Evolutionary conservation across 768 basidiomycete species (phyloP), one percentile per base, ranked within the genome.

Genomic region (Collybia sp.): DNA sequence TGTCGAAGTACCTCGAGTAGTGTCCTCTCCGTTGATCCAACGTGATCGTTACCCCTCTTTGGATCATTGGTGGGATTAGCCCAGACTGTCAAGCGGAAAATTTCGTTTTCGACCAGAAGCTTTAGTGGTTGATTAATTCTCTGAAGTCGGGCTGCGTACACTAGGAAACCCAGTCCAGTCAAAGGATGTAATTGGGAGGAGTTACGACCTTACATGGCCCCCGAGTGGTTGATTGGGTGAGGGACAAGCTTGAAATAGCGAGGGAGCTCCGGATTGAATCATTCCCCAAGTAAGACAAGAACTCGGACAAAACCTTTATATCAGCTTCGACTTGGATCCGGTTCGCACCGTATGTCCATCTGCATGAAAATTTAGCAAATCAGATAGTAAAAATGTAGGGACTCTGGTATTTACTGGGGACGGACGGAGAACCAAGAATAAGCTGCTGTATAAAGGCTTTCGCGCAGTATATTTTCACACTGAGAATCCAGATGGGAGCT

Each of bases 341-440:
- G 63, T 91, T 91, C 18, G 90, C 88, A n/a, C 95, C 96, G 60
- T 84, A 96, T 3, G 94, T 86, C 94, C 95, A 98, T 56, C 94
- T 97, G 55, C 1, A 17, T 44, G 31, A 8, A 8, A 25, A 25
- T 4, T 25, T 25, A 25, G 25, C 8, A 4, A 25, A 42, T 31
- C 36, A n/a, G 18, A 43, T 40, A 33, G 13, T 30, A 20, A 19
- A 36, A 43, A 33, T 30, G 13, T 30, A 20, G 20, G 36, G 42
- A 33, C 25, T 3, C 32, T 31, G 12, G 8, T 12, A 57, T 90
- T 64, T 63, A 96, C 94, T 93, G 92, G 8, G 93, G 87, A n/a
- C 87, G 78, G 40, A 85, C 79, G n/a, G 85, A 70, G 66, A 98
- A 99, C 96, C 95, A 98, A 3, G 83, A 78, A 54, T 91, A 90